Conservation (phyloP, 805 yeast genomes). For the Teunomyces stri region DNA sequence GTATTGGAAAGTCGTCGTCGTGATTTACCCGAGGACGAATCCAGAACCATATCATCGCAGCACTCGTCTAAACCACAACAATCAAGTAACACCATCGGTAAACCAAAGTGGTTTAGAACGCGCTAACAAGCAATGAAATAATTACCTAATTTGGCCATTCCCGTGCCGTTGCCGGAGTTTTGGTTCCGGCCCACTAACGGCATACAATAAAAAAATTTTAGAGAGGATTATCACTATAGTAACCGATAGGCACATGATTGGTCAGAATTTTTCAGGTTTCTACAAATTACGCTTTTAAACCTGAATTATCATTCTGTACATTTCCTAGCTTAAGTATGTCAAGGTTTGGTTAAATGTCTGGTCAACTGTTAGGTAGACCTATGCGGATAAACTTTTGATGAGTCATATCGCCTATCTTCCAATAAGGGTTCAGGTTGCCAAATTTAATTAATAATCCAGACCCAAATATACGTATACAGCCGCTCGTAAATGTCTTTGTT, state of each 20-base stretch:
- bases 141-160: background rate
- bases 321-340: no score
- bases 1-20: constrained; percentile 31
- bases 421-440: background rate
- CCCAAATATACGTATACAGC: constrained; percentile 1
- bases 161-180: constrained; percentile 4
- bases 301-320: no score
- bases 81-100: background rate
- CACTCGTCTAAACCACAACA: background rate
- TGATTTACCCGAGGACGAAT: constrained; percentile 28
- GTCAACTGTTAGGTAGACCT: no score
- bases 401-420: background rate
- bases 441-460: background rate
- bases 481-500: background rate
- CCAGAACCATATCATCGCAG: background rate
- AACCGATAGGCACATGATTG: constrained; percentile 2
- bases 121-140: background rate
- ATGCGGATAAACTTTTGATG: background rate
- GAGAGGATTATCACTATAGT: constrained; percentile 1
- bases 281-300: no score
- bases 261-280: background rate
- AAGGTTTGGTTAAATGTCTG: no score
- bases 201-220: background rate
- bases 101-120: constrained; percentile 15
- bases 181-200: constrained; percentile 1